Conservation (phyloP, 140 eudicot species). For the Bidens hawaiensis region DNA sequence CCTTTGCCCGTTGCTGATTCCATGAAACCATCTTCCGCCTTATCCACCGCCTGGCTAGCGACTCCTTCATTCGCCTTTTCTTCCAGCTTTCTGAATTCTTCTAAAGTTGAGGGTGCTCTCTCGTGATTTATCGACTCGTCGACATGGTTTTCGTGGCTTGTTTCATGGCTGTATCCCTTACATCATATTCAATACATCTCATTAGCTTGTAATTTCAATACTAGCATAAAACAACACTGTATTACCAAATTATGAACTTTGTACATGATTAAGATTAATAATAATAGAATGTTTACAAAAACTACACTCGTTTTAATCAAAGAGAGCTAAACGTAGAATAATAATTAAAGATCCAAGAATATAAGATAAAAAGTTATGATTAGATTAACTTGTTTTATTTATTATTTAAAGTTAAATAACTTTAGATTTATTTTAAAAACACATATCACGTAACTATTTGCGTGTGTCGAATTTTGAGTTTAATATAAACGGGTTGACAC, state of each 20-base stretch:
- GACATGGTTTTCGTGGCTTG: neutral
- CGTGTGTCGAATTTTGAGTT: too few species aligned
- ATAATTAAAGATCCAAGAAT: too few species aligned
- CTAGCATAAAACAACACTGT: too few species aligned
- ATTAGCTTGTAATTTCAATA: neutral
- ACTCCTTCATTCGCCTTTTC: slow-evolving; percentile 39
- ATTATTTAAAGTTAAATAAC: too few species aligned
- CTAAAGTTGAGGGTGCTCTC: slow-evolving; percentile 46
- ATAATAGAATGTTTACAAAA: too few species aligned
- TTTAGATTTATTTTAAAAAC: too few species aligned
- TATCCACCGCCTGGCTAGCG: slow-evolving; percentile 36
- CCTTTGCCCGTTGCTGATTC: slow-evolving; percentile 24
- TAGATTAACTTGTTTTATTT: too few species aligned
- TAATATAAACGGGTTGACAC: too few species aligned
- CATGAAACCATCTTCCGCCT: slow-evolving; percentile 24
- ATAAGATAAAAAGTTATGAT: too few species aligned
- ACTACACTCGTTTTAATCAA: neutral
- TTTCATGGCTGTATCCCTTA: slow-evolving; percentile 27
- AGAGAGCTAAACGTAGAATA: neutral
- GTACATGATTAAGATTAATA: too few species aligned
- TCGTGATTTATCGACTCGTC: slow-evolving; percentile 25
- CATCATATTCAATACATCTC: neutral
- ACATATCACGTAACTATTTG: too few species aligned
- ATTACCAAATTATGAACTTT: neutral
- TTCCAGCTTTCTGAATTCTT: slow-evolving; percentile 44